phyloP scores from a whole-genome alignment of 225 moss, liverwort and hornwort species.

The Polytrichum commune region DNA sequence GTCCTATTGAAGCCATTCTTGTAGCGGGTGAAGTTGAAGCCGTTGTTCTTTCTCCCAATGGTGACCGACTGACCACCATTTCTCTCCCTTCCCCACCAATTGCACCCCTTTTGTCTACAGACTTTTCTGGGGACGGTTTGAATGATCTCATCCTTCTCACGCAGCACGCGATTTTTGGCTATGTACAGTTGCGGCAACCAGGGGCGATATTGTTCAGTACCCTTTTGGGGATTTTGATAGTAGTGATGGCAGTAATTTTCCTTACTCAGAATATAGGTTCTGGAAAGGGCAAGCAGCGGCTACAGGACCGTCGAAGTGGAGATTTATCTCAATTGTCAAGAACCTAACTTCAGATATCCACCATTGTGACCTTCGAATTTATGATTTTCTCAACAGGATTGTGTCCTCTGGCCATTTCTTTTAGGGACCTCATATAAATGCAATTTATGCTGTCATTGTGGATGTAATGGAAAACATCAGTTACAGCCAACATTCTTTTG shows the following conservation, averaged over 20 bases:
- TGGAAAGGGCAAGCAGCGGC: constrained; percentile 38
- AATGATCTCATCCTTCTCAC: constrained; percentile 56
- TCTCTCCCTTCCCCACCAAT: constrained; percentile 38
- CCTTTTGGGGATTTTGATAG: constrained; percentile 48
- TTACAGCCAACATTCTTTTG: too few species aligned
- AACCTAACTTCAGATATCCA: not conserved
- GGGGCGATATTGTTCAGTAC: constrained; percentile 62
- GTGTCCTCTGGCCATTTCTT: too few species aligned
- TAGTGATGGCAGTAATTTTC: constrained; percentile 58
- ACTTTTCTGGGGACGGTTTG: constrained; percentile 62
- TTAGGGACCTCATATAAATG: too few species aligned
- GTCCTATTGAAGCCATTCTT: constrained; percentile 44
- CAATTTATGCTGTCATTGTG: too few species aligned
- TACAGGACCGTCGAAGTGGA: constrained; percentile 18
- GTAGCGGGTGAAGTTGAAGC: constrained; percentile 56
- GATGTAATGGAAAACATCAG: too few species aligned
- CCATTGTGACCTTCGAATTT: too few species aligned
- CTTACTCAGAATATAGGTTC: constrained; percentile 49
- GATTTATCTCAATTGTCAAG: not conserved
- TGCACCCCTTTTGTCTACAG: constrained; percentile 31
- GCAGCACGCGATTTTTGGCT: constrained; percentile 43
- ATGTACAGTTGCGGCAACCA: constrained; percentile 53
- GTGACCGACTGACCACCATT: constrained; percentile 32
- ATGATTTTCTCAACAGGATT: too few species aligned
- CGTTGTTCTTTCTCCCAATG: constrained; percentile 52